These are phyloP conservation scores for Mortierella sp. DNA, from an alignment of 371 early-diverging fungal genomes.

Conservation along the genomic window DNA sequence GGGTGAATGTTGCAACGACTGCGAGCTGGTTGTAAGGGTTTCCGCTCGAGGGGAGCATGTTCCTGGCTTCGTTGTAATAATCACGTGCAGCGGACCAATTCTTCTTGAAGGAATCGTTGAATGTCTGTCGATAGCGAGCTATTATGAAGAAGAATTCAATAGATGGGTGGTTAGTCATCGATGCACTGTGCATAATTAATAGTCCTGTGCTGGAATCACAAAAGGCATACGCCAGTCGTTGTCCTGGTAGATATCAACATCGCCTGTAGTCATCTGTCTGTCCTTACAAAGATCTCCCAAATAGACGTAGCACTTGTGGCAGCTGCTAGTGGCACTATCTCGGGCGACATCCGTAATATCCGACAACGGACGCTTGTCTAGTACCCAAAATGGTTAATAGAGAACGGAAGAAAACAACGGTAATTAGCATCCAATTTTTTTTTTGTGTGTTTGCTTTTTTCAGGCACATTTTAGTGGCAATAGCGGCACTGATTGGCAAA, in stretches of 20 bases:
- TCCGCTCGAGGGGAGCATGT: conserved; percentile 65
- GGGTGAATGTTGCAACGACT: conserved; percentile 62
- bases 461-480: not conserved
- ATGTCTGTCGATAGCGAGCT: conserved; percentile 71
- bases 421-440: not conserved
- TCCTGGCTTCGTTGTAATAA: conserved; percentile 69
- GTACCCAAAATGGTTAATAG: not conserved
- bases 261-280: not conserved
- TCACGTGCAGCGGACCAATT: conserved; percentile 63
- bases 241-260: not conserved
- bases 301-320: conserved; percentile 68
- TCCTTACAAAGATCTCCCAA: conserved; percentile 70
- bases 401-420: not conserved
- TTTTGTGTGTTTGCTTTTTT: not conserved
- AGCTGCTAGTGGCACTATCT: conserved; percentile 59
- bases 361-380: conserved; percentile 31
- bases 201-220: not conserved
- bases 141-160: not conserved
- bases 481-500: not conserved
- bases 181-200: not conserved
- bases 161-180: not conserved
- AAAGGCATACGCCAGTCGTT: not conserved
- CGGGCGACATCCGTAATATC: conserved; percentile 55
- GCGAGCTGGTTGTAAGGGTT: conserved; percentile 78
- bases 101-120: conserved; percentile 61